Evolutionary conservation across 1,284 basidiomycete species (phyloP).

Genomic region (Sporisorium sorghi): DNA sequence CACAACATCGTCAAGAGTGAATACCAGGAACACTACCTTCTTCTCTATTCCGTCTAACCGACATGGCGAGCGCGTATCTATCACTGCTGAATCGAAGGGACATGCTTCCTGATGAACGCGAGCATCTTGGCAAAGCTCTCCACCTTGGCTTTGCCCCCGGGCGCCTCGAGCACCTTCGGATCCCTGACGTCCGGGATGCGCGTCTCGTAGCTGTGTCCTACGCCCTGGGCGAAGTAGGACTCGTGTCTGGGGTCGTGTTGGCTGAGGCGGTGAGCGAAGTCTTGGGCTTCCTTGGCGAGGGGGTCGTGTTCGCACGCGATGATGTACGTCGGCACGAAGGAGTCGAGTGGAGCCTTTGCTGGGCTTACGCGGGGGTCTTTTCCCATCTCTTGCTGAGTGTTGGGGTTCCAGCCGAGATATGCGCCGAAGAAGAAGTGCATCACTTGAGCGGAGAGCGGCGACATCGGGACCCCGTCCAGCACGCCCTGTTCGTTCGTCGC

Average conservation of each 20-base stretch:
- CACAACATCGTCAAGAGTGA: not conserved
- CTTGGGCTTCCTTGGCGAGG: conserved; percentile 23
- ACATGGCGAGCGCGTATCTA: not conserved
- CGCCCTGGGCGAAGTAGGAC: conserved; percentile 33
- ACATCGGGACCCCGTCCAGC: conserved; percentile 30
- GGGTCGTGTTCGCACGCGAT: conserved; percentile 51
- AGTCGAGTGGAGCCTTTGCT: conserved; percentile 10
- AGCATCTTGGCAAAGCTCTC: conserved; percentile 33
- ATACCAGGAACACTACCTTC: not conserved
- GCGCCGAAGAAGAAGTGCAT: conserved; percentile 47
- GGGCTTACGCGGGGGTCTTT: conserved; percentile 35
- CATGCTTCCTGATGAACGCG: conserved; percentile 26
- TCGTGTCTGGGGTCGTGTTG: conserved; percentile 14
- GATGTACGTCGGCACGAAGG: conserved; percentile 35
- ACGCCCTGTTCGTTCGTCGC: conserved; percentile 36
- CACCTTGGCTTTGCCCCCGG: conserved; percentile 30
- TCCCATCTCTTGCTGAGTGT: conserved; percentile 9
- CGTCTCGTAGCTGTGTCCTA: conserved; percentile 42
- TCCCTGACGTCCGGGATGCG: conserved; percentile 33
- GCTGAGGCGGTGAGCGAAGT: conserved; percentile 18
- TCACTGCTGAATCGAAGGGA: conserved; percentile 5
- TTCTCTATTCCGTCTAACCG: conserved; percentile 1
- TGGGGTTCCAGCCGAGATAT: conserved; percentile 24
- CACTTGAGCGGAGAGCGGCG: conserved; percentile 21
- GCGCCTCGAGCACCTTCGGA: conserved; percentile 5